Evolutionary conservation across 768 basidiomycete genomes (phyloP), one percentile per base, ranked within the genome.

Genomic region (Pisolithus orientalis): DNA sequence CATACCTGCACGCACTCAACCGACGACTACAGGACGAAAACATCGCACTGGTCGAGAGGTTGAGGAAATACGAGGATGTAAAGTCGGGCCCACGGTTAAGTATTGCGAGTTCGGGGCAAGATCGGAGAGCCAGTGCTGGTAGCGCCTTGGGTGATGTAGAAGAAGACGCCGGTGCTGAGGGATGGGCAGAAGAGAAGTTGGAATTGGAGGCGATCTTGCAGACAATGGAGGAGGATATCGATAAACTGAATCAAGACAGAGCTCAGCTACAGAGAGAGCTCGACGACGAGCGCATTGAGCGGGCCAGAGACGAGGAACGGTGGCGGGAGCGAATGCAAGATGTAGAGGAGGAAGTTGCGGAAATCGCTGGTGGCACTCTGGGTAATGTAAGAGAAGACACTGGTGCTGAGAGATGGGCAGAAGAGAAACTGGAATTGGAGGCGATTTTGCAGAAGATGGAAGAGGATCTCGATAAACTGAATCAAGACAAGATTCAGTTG

Each of bases 1-100:
- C 78, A 10, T 94, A 95, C 65, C 67, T 95, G 61, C 90, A 94
- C 67, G 84, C 86, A 9, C 73, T 95, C 47, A 95, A 95, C 66
- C 73, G 84, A 42, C 77, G 85, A 51, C 65, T 95, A 50, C 87
- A 90, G 58, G 87, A 92, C 64, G 93, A 95, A 72, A 94, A 94
- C 63, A 79, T 90, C 62, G 68, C 62, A 11, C 73, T 94, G 7
- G 65, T 82, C 5, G 76, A 77, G 44, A 74, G 79, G 52, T 60
- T 90, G 24, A 71, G 69, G 53, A 74, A 65, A 52, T 63, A 80
- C 48, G 85, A 83, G 59, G 85, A 80, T 51, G 69, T 68, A 21
- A 67, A 66, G 47, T 54, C 58, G 32, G 66, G 66, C 5, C 63
- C 67, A 1, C 55, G 62, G 50, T 49, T 62, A 51, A 63, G 57